Evolutionary conservation across 768 basidiomycete genomes (phyloP).

Genomic region (Pleurotus citrinopileatus): DNA sequence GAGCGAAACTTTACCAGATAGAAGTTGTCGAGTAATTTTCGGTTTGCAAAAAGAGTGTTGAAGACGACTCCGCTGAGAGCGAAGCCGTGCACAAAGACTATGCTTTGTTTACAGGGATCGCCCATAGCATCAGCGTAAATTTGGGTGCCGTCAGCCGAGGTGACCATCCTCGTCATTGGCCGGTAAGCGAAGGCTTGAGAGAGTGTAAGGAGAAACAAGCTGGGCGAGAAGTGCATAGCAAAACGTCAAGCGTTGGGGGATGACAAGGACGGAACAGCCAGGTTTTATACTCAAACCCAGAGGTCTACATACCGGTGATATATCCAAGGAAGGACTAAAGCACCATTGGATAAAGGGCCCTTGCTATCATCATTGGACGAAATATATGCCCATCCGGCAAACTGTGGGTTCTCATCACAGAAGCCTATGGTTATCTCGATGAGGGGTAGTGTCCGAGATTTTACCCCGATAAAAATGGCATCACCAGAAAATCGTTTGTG

Average conservation of each 20-base stretch:
- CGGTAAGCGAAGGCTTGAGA: background rate
- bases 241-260: background rate
- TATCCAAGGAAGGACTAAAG: background rate
- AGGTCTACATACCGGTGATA: background rate
- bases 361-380: no score
- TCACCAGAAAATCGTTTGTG: no score
- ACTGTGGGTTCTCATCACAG: no score
- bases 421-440: no score
- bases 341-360: no score
- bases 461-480: no score
- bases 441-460: no score
- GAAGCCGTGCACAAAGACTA: conserved; percentile 37
- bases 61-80: conserved; percentile 24
- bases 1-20: conserved; percentile 16
- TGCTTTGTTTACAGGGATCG: conserved; percentile 26
- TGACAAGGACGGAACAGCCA: background rate
- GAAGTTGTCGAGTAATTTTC: conserved; percentile 19
- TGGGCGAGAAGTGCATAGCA: background rate
- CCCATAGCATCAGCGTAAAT: conserved; percentile 34
- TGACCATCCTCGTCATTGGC: conserved; percentile 7
- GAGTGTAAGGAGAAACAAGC: background rate
- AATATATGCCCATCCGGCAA: no score
- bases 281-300: background rate
- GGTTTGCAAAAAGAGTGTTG: conserved; percentile 30
- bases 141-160: conserved; percentile 30